Evolutionary conservation across 2,329 filamentous ascomycete species (phyloP).

Genomic region (Aureobasidium leucospermi): DNA sequence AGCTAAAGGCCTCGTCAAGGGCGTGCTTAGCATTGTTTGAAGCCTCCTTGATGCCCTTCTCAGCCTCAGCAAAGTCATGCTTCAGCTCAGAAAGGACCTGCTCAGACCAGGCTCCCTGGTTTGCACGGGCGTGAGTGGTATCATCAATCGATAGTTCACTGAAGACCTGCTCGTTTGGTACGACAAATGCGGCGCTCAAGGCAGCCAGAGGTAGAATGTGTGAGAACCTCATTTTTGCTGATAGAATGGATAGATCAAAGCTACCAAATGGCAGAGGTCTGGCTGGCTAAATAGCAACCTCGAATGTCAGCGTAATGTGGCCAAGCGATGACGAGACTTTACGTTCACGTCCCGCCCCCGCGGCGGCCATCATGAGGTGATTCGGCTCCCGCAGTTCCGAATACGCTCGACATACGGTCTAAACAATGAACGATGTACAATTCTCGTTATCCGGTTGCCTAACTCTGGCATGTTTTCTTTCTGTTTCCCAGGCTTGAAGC

Average conservation of each 20-base stretch:
- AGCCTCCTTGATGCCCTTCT: conserved; percentile 18
- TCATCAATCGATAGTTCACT: conserved; percentile 34
- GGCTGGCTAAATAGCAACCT: conserved; percentile 12
- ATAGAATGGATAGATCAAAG: background rate
- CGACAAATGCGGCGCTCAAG: conserved; percentile 44
- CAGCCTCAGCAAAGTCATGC: conserved; percentile 26
- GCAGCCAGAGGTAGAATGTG: conserved; percentile 44
- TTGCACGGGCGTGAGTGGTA: conserved; percentile 24
- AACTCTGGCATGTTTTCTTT: background rate
- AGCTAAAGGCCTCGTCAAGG: conserved; percentile 38
- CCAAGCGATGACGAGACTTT: conserved; percentile 13
- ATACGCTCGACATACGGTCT: background rate
- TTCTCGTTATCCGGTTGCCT: background rate
- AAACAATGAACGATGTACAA: background rate
- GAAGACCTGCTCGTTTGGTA: conserved; percentile 45
- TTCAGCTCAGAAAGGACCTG: conserved; percentile 26
- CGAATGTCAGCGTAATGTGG: conserved; percentile 12
- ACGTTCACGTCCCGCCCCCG: conserved; percentile 1
- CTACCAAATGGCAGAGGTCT: conserved; percentile 6
- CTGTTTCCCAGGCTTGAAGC: background rate
- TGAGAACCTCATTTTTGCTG: conserved; percentile 40
- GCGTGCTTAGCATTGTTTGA: conserved; percentile 28
- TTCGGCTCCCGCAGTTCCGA: background rate
- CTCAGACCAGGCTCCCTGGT: conserved; percentile 25
- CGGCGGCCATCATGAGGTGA: conserved; percentile 1